These are phyloP conservation scores for Xylariales sp. DNA, from an alignment of 2,329 filamentous ascomycete species.

Conservation along the genomic window DNA sequence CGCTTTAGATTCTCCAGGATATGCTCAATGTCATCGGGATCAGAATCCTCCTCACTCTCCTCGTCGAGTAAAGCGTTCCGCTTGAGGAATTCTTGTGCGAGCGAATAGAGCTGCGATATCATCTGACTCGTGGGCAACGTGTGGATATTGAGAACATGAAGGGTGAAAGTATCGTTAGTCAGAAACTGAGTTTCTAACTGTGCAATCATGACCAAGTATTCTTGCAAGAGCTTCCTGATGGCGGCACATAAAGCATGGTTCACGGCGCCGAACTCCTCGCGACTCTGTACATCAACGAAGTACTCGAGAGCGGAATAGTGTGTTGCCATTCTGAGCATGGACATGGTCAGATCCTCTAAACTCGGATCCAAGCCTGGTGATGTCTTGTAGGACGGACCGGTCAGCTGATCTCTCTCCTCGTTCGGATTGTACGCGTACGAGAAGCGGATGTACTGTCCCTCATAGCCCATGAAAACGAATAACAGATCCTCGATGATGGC, in stretches of 20 bases:
- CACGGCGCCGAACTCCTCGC: conserved; percentile 88
- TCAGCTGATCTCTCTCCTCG: conserved; percentile 80
- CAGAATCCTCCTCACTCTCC: conserved; percentile 65
- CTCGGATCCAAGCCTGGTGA: conserved; percentile 84
- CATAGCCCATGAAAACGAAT: conserved; percentile 96
- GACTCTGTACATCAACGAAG: conserved; percentile 90
- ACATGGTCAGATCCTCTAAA: conserved; percentile 76
- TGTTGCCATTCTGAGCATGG: conserved; percentile 90
- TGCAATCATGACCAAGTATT: conserved; percentile 88
- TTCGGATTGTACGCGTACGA: conserved; percentile 75
- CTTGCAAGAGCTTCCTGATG: conserved; percentile 83
- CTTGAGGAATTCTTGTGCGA: conserved; percentile 82
- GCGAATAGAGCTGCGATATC: conserved; percentile 81
- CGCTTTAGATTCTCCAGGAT: conserved; percentile 87
- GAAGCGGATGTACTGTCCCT: conserved; percentile 95
- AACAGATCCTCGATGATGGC: conserved; percentile 85
- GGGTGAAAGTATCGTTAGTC: conserved; percentile 81
- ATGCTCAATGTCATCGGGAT: conserved; percentile 82
- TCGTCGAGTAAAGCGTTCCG: conserved; percentile 85
- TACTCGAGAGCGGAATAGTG: conserved; percentile 88
- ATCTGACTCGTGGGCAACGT: conserved; percentile 87
- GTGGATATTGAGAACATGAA: conserved; percentile 90
- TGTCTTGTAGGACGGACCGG: conserved; percentile 77
- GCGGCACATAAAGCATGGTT: conserved; percentile 96
- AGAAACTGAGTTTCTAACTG: conserved; percentile 92